Percentiles rank a stretch among this genome's conserved stretches.
Conservation (phyloP, 352 stramenopile species). For the Pythium periplocum region DNA sequence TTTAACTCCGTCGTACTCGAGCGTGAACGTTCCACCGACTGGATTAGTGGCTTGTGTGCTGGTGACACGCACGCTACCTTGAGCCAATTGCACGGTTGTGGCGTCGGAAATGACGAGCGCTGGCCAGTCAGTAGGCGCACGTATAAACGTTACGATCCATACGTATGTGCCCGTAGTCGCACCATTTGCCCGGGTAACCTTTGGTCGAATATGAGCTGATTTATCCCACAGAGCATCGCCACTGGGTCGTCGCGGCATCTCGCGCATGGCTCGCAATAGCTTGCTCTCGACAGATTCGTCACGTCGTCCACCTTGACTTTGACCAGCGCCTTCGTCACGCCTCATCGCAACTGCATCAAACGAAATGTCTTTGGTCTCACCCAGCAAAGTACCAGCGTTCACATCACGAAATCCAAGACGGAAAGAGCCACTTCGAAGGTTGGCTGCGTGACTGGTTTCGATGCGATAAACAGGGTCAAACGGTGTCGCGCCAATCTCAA, state of each 20-base stretch:
- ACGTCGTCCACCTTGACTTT: constrained; percentile 19
- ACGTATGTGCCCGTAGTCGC: too few relatives aligned
- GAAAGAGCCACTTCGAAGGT: constrained; percentile 17
- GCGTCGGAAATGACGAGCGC: too few relatives aligned
- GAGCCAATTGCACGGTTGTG: too few relatives aligned
- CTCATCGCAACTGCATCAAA: constrained; percentile 29
- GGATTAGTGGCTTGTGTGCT: too few relatives aligned
- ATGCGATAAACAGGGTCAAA: constrained; percentile 26
- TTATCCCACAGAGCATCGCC: too few relatives aligned
- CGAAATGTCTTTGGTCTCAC: constrained; percentile 20
- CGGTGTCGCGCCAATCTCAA: constrained; percentile 18
- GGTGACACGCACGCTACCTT: too few relatives aligned
- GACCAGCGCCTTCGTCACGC: constrained; percentile 20
- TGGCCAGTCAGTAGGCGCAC: too few relatives aligned
- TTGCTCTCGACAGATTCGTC: constrained; percentile 27
- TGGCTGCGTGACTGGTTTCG: constrained; percentile 1
- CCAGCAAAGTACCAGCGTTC: not conserved
- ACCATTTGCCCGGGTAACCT: too few relatives aligned
- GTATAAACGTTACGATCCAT: too few relatives aligned
- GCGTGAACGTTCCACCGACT: constrained; percentile 16
- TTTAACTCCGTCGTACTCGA: not conserved
- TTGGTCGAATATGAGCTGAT: too few relatives aligned
- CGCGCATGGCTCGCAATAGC: constrained; percentile 9
- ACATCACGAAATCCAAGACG: constrained; percentile 19
- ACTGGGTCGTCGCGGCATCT: not conserved